Base-by-base conservation (phyloP, 2,329 filamentous ascomycete genomes). In the Dichotomopilus funicola region DNA sequence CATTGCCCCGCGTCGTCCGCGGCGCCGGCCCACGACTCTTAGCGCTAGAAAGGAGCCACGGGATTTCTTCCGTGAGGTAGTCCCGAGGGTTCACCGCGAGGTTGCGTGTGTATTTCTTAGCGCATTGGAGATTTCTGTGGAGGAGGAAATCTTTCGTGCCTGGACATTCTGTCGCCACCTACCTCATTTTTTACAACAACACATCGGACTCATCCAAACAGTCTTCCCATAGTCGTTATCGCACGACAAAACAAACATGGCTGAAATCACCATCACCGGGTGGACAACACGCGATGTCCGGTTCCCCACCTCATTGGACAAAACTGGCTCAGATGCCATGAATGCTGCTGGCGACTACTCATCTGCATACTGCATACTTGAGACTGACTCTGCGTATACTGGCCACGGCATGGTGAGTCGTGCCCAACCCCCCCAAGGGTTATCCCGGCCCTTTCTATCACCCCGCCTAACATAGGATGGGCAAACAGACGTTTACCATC, bases 281-380 rank as follows among this genome's bases (percentile, higher is more conserved):
- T 89, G 83, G 77, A 76, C 74, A 62, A 87, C 85, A 57, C 79
- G 85, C 67, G 87, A 90, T 74, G 85, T 90, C 69, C 83, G 87
- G 64, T 90, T 90, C 70, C 87, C 87, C 71, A 96, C 91, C n/a
- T 96, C 91, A 42, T 83, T 96, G 59, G 90, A 95, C 74, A 94
- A 92, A 76, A 95, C 90, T n/a, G 91, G 91, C 66, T 95, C 89
- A 7, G 91, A 96, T 81, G 91, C 90, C 67, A 96, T 96, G 91
- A 96, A 96, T 68, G 88, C 89, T 3, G 90, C 91, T 2, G 88
- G 90, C 59, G 90, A 96, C 73, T 96, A 96, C 74, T 95, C 90
- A 1, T 80, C 91, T 10, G 91, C 91, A n/a, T 96, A 96, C 77
- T 95, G 90, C 71, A 92, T 96, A 65, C 76, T 96, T 49, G 76